Conservation (phyloP, 495 filamentous ascomycete genomes). For the Gamarada debralockiae region DNA sequence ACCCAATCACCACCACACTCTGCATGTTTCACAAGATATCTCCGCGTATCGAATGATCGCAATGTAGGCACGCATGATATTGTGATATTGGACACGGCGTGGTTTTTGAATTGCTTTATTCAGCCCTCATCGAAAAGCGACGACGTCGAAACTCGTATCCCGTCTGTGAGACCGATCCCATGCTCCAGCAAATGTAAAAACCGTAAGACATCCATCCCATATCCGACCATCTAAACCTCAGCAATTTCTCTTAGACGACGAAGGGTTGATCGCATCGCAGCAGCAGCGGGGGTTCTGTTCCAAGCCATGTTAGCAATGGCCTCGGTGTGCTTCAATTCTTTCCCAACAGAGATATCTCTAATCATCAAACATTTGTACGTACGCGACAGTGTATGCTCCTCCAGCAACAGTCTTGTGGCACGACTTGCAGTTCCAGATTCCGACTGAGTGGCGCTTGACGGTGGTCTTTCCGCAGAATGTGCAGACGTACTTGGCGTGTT, state of each 20-base stretch:
- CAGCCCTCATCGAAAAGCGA: conserved; percentile 23
- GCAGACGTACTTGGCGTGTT: conserved; percentile 91
- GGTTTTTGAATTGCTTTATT: conserved; percentile 26
- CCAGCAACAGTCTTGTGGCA: conserved; percentile 95
- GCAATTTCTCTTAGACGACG: conserved; percentile 96
- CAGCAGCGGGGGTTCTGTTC: conserved; percentile 86
- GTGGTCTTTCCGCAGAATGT: conserved; percentile 93
- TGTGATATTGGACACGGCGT: conserved; percentile 6
- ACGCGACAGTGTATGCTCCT: conserved; percentile 96
- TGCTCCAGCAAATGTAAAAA: conserved; percentile 30
- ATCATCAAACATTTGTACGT: conserved; percentile 44
- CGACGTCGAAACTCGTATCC: conserved; percentile 26
- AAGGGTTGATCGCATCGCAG: conserved; percentile 95
- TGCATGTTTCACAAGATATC: conserved; percentile 10
- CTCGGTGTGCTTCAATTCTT: neutral
- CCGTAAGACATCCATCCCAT: conserved; percentile 32
- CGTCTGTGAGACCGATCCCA: conserved; percentile 21
- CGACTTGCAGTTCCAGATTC: conserved; percentile 94
- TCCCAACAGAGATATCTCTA: neutral
- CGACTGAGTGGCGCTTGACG: conserved; percentile 87
- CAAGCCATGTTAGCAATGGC: conserved; percentile 8
- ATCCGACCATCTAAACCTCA: conserved; percentile 69
- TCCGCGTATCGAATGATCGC: conserved; percentile 12
- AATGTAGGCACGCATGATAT: conserved; percentile 6
- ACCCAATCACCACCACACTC: conserved; percentile 7